phyloP scores from a whole-genome alignment of 768 basidiomycete genomes.

The Tulasnella calospora region DNA sequence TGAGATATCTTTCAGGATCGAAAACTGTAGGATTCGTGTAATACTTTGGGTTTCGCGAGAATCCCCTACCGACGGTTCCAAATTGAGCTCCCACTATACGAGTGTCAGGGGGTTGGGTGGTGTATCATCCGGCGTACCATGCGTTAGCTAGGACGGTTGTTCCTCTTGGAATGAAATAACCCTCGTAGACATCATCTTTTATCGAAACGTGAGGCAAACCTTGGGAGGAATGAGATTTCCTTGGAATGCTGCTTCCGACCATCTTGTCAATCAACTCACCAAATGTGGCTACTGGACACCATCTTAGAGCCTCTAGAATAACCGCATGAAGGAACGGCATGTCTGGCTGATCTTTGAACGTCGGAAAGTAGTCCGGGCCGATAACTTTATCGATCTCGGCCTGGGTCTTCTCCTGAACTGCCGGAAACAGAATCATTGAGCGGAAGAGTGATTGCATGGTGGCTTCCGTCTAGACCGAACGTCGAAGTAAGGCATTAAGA shows the following conservation, averaged over 20 bases:
- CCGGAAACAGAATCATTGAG: constrained; percentile 33
- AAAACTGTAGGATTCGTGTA: constrained; percentile 18
- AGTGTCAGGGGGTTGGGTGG: no score
- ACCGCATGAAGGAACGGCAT: constrained; percentile 30
- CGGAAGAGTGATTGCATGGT: constrained; percentile 24
- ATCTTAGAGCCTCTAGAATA: constrained; percentile 28
- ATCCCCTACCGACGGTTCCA: not conserved
- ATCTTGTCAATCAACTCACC: not conserved
- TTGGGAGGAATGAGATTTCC: not conserved
- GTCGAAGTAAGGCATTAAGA: not conserved
- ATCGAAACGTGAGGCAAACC: not conserved
- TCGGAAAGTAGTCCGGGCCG: constrained; percentile 33
- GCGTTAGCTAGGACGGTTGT: not conserved
- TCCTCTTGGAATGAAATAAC: constrained; percentile 3
- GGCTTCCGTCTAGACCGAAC: constrained; percentile 28
- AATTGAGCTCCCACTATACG: no score
- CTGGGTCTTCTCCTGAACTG: constrained; percentile 36
- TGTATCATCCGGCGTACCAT: not conserved
- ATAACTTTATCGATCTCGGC: constrained; percentile 38
- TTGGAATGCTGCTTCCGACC: not conserved
- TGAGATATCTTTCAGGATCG: constrained; percentile 15
- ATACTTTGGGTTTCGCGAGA: not conserved
- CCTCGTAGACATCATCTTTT: constrained; percentile 1
- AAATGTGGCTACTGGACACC: constrained; percentile 15
- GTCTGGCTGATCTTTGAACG: constrained; percentile 28